These are phyloP conservation scores for Penicillium occitanis DNA, from an alignment of 2,329 filamentous ascomycete genomes.

Conservation along the genomic window DNA sequence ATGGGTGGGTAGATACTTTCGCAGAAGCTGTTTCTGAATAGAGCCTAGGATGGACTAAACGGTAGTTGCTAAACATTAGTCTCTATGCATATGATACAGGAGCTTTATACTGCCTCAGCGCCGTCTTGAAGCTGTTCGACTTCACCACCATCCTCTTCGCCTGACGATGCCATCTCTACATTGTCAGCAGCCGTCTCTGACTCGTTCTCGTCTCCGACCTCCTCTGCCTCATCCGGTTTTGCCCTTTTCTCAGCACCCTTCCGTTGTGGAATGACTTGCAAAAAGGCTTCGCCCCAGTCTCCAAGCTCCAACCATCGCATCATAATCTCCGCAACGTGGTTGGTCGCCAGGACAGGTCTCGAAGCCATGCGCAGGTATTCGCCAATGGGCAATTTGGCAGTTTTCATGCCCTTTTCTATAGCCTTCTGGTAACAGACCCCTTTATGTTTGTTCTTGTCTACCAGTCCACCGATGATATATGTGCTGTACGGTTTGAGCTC, in stretches of 20 bases:
- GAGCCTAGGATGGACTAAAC: not conserved
- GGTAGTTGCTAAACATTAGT: not conserved
- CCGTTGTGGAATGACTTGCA: slow-evolving; percentile 82
- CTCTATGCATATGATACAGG: not conserved
- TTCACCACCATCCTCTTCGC: not conserved
- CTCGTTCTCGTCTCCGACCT: not conserved
- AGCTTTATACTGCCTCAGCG: not conserved
- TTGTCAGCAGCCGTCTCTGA: not conserved
- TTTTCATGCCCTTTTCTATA: slow-evolving; percentile 71
- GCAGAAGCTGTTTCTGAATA: not conserved
- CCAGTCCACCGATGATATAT: slow-evolving; percentile 90
- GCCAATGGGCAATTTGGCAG: slow-evolving; percentile 90
- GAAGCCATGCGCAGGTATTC: slow-evolving; percentile 90
- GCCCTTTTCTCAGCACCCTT: slow-evolving; percentile 68
- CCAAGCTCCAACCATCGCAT: slow-evolving; percentile 84
- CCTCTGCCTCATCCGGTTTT: not conserved
- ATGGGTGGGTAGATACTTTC: too few relatives aligned
- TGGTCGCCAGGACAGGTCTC: slow-evolving; percentile 82
- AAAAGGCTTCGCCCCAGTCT: slow-evolving; percentile 88
- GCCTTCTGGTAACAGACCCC: slow-evolving; percentile 87
- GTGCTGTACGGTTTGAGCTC: slow-evolving; percentile 82
- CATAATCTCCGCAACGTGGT: slow-evolving; percentile 98
- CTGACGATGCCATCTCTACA: not conserved
- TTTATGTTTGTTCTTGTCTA: slow-evolving; percentile 96
- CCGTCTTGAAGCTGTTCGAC: not conserved